Evolutionary conservation across 1,284 basidiomycete genomes (phyloP).

Genomic region (Singerocomus rubriflavus): DNA sequence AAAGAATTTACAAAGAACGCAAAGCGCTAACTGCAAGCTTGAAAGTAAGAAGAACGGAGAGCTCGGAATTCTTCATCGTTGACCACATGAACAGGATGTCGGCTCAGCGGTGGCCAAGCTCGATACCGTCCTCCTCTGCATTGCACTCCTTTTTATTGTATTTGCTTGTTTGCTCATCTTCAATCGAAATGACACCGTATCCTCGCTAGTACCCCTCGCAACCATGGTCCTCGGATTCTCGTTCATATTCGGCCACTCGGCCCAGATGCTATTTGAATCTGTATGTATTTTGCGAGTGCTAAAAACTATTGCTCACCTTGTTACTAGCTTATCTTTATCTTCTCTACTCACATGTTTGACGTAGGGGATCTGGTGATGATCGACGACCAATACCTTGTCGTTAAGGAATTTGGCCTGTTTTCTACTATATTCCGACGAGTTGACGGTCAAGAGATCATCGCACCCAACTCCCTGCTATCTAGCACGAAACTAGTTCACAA

Average conservation of each 20-base stretch:
- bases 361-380: constrained; percentile 79
- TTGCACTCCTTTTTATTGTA: constrained; percentile 59
- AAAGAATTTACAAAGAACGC: constrained; percentile 78
- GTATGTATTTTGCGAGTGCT: constrained; percentile 33
- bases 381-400: constrained; percentile 45
- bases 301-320: not conserved
- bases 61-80: not conserved
- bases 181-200: constrained; percentile 63
- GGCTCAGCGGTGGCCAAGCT: constrained; percentile 72
- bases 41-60: constrained; percentile 44
- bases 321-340: constrained; percentile 73
- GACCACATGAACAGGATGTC: constrained; percentile 48
- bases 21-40: constrained; percentile 70
- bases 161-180: constrained; percentile 82
- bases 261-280: constrained; percentile 79
- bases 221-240: constrained; percentile 80
- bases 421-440: constrained; percentile 78
- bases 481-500: constrained; percentile 77
- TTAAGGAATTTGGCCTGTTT: constrained; percentile 79
- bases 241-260: constrained; percentile 81
- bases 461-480: constrained; percentile 76
- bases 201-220: constrained; percentile 79
- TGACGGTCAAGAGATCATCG: constrained; percentile 78
- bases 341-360: constrained; percentile 78
- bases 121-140: constrained; percentile 66